Evolutionary conservation across 176 grass and related monocot species (phyloP).

Genomic region (Carex pumila): DNA sequence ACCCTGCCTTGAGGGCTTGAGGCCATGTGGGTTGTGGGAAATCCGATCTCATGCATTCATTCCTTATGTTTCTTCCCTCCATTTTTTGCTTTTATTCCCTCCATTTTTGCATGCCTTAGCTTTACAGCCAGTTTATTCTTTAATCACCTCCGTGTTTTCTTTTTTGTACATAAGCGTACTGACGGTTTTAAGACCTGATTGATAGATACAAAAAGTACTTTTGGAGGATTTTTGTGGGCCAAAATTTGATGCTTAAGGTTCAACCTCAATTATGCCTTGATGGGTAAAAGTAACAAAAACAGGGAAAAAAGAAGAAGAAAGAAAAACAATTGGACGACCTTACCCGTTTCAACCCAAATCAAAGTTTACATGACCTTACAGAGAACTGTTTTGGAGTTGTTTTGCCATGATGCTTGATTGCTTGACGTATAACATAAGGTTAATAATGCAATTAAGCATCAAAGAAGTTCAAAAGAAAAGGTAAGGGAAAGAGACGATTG

Average conservation of each 20-base stretch:
- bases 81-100: background rate
- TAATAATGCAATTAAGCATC: background rate
- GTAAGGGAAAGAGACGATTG: background rate
- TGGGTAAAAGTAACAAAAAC: background rate
- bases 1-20: background rate
- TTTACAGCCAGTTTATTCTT: constrained; percentile 10
- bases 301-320: background rate
- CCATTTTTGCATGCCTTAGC: background rate
- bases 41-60: constrained; percentile 17
- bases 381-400: background rate
- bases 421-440: background rate
- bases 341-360: background rate
- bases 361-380: background rate
- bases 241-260: background rate
- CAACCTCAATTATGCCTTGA: background rate
- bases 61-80: constrained; percentile 13
- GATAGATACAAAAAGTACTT: background rate
- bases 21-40: constrained; percentile 23
- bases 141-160: background rate
- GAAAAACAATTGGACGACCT: background rate
- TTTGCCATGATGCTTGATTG: background rate
- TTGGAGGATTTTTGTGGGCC: background rate
- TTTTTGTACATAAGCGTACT: background rate
- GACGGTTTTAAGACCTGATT: background rate
- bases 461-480: background rate